Evolutionary conservation across 306 rosid genomes (phyloP), one percentile per base, ranked within the genome.

Genomic region (Rosa lucieae): DNA sequence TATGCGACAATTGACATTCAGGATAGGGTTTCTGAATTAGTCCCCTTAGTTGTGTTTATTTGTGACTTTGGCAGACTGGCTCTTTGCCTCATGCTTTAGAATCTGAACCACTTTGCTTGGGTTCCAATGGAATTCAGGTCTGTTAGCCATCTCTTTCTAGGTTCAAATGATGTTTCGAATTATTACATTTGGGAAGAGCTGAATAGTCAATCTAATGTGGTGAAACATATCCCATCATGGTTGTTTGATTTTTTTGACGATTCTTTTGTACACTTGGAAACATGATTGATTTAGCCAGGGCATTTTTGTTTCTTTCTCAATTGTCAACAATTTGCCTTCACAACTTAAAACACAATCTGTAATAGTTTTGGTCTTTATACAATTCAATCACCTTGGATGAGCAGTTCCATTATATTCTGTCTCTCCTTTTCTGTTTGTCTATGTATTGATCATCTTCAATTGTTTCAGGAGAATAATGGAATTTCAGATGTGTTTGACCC

Each of bases 51-150:
- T 32, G 37, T 32, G 37, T 32, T 32, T 32, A 32, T 32, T 32
- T 32, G 37, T 61, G 51, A 37, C 46, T 78, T 83, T 65, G 17
- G 78, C 94, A 88, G 91, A 56, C 73, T 77, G 90, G 48, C 12
- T 89, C 89, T 8, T 72, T 82, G 80, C 89, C 90, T 77, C 75
- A 78, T 51, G 80, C 55, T 42, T 39, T 85, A 82, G 75, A 86
- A 23, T 44, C 84, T 21, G 85, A 81, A 63, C 84, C 80, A 40
- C 69, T 90, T 69, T 78, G 86, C 26, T 78, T 90, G 7, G 69
- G 68, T 78, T 86, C 86, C n/a, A 58, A 72, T 83, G 84, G 73
- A 74, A 70, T 89, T 74, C 17, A 86, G 98, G 37, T 90, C 80
- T 72, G 80, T 79, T 39, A 44, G 68, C 74, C 76, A 59, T 80